Percentiles rank a stretch among this genome's conserved stretches.
Conservation (phyloP, 2,329 filamentous ascomycete species). For the Beauveria sp. region DNA sequence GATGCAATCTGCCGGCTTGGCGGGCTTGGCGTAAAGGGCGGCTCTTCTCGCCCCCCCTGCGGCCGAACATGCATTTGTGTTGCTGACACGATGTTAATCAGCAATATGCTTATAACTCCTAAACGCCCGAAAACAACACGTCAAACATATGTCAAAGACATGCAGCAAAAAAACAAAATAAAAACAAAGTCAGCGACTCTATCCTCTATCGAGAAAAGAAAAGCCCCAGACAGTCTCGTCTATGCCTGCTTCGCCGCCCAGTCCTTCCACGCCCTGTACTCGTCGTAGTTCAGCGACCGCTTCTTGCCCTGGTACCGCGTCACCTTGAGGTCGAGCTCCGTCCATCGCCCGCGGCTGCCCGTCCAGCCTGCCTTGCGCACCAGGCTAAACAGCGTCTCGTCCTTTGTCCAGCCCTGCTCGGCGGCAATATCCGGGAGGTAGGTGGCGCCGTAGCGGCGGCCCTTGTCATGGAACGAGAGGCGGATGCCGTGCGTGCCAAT, state of each 20-base stretch:
- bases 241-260: conserved; percentile 46
- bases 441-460: conserved; percentile 70
- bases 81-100: too few species aligned
- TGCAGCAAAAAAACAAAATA: not conserved
- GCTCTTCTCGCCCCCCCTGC: too few species aligned
- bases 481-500: conserved; percentile 81
- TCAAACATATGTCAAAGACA: too few species aligned
- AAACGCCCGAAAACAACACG: too few species aligned
- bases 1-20: too few species aligned
- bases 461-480: conserved; percentile 72
- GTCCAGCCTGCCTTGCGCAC: conserved; percentile 94
- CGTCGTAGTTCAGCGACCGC: conserved; percentile 58
- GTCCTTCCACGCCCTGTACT: conserved; percentile 73
- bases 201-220: not conserved
- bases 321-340: conserved; percentile 68
- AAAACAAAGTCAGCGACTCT: not conserved
- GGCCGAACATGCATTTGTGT: too few species aligned
- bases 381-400: conserved; percentile 81
- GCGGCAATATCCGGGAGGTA: conserved; percentile 87
- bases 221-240: not conserved
- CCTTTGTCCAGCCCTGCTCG: conserved; percentile 93
- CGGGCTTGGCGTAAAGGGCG: too few species aligned
- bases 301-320: conserved; percentile 84
- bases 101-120: too few species aligned
- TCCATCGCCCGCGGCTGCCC: conserved; percentile 73